Evolutionary conservation across 2,329 filamentous ascomycete genomes (phyloP), one percentile per base, ranked within the genome.

Genomic region (Calonectria pauciramosa): DNA sequence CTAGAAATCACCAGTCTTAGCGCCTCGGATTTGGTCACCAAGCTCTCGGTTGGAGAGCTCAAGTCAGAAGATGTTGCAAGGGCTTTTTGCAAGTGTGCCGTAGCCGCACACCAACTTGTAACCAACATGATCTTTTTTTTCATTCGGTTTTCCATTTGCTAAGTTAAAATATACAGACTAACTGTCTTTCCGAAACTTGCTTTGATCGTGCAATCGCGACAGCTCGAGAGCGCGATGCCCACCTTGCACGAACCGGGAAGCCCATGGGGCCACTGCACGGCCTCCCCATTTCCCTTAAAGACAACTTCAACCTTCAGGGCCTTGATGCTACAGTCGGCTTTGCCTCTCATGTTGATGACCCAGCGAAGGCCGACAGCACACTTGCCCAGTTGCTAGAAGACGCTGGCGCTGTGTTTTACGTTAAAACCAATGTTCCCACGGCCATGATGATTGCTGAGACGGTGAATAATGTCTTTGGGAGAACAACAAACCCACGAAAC

Each of bases 391-490:
- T 91, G 1, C 84, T 91, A 0, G 81, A 86, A 52, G 83, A 80
- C 0, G 86, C 87, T 3, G 90, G 90, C 7, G 90, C 90, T 14
- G 85, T 92, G 34, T 86, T 90, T 75, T 91, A 90, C 79, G 88
- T 89, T 76, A 91, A 91, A 84, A 91, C 90, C 0, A 91, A 89
- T 76, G 87, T 91, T 5, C 89, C 90, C 0, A 93, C 91, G 1
- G 91, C 91, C 16, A 92, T 93, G 88, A 93, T 94, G 92, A 93
- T 93, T 67, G 89, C 91, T 16, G 93, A 94, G 81, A 90, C 88
- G 1, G 90, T 93, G 20, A 94, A 94, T 83, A 93, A 93, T 77
- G 86, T 90, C 2, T 91, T 92, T 78, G 93, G 92, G 51, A 87
- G 91, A 16, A 93, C 91, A 0, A 81, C 91, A 28, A 93, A 93